Percentiles rank a stretch among this genome's conserved stretches.
phyloP scores from a whole-genome alignment of 2,329 filamentous ascomycete species.

The Penicillium sp. region DNA sequence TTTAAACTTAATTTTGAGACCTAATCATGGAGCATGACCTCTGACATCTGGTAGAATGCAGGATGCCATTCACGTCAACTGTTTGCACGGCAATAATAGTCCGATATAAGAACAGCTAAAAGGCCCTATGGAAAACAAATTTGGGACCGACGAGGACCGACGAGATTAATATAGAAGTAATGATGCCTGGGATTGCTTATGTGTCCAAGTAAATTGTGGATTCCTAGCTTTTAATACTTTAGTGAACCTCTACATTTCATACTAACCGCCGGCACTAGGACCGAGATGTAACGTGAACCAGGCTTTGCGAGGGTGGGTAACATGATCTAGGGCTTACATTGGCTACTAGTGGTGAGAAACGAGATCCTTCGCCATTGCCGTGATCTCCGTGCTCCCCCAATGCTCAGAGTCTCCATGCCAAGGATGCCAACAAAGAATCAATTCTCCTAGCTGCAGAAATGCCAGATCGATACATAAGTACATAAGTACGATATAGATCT shows the following conservation, averaged over 20 bases:
- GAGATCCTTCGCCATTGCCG: not conserved
- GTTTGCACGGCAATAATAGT: not conserved
- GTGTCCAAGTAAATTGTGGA: not conserved
- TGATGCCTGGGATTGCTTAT: not conserved
- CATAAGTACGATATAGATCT: not conserved
- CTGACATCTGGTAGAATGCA: not conserved
- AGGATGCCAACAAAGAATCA: slow-evolving; percentile 24
- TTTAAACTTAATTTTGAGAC: not conserved
- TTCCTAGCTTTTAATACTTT: slow-evolving; percentile 4
- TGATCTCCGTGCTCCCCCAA: slow-evolving; percentile 8
- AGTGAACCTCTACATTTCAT: slow-evolving; percentile 8
- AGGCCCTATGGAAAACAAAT: not conserved
- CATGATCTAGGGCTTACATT: slow-evolving; percentile 10
- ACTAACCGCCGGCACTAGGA: slow-evolving; percentile 15
- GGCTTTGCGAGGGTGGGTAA: slow-evolving; percentile 15
- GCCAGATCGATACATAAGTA: not conserved
- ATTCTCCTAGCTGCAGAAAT: not conserved
- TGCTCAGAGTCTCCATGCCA: slow-evolving; percentile 6
- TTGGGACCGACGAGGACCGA: not conserved
- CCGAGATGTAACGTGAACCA: slow-evolving; percentile 14
- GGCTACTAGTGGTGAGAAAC: slow-evolving; percentile 4
- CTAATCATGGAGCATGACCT: not conserved
- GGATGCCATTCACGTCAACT: not conserved
- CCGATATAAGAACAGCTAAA: not conserved
- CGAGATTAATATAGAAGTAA: not conserved